Evolutionary conservation across 2,329 filamentous ascomycete genomes (phyloP).

Genomic region (Botrytis tulipae): DNA sequence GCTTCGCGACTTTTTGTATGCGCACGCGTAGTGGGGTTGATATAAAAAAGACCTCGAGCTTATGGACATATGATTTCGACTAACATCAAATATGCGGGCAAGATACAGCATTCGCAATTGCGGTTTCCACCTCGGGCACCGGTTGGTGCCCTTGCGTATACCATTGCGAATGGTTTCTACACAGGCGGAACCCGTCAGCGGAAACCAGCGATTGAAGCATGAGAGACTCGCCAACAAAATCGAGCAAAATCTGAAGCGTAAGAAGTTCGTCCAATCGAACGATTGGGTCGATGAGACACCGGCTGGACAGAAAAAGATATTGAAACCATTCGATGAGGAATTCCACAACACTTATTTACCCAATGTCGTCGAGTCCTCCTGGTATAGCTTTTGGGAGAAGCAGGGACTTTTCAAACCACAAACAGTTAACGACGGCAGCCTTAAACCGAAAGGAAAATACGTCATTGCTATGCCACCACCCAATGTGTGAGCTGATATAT

Average conservation of each 20-base stretch:
- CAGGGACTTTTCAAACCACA: not conserved
- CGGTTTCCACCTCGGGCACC: not conserved
- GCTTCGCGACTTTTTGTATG: not conserved
- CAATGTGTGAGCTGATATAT: conserved; percentile 1
- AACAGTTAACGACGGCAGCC: not conserved
- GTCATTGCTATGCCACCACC: not conserved
- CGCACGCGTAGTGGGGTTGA: not conserved
- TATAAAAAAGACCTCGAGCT: not conserved
- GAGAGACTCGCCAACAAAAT: not conserved
- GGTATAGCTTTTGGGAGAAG: not conserved
- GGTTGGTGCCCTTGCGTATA: not conserved
- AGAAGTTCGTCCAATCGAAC: not conserved
- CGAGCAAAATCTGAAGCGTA: not conserved
- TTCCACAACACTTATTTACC: not conserved
- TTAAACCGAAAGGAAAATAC: not conserved
- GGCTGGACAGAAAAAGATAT: not conserved
- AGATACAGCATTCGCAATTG: not conserved
- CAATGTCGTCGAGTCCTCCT: not conserved
- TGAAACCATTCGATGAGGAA: not conserved
- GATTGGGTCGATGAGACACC: not conserved
- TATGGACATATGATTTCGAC: not conserved
- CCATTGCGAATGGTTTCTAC: not conserved
- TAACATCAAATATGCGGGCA: not conserved
- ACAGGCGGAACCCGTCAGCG: not conserved
- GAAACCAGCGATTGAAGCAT: not conserved